A percentile compares a stretch with the other conserved stretches of the same genome.
These are phyloP conservation scores for Penicillium glabrum DNA, from an alignment of 2,329 filamentous ascomycete species.

Conservation along the genomic window DNA sequence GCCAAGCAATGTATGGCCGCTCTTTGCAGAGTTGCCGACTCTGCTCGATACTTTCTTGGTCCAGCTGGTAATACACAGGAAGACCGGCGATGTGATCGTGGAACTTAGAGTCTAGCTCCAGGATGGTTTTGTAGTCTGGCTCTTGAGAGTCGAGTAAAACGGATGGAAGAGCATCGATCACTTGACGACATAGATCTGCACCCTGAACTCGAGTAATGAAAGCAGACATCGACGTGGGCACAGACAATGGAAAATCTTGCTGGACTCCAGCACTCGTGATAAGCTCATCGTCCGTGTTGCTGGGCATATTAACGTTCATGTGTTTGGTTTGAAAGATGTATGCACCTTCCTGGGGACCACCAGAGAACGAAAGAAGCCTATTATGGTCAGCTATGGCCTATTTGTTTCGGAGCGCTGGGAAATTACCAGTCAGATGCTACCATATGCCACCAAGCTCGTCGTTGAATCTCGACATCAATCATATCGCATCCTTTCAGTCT, in stretches of 20 bases:
- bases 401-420: no score
- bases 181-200: constrained; percentile 16
- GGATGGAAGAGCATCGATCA: constrained; percentile 20
- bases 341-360: constrained; percentile 18
- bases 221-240: constrained; percentile 16
- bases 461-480: constrained; percentile 23
- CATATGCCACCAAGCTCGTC: constrained; percentile 26
- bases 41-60: constrained; percentile 17
- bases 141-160: constrained; percentile 16
- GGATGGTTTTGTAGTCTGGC: constrained; percentile 15
- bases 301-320: constrained; percentile 22
- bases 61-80: constrained; percentile 14
- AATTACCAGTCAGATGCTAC: constrained; percentile 25
- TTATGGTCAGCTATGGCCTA: neutral
- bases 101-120: constrained; percentile 15
- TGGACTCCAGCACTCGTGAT: constrained; percentile 12
- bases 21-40: constrained; percentile 18
- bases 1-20: constrained; percentile 21
- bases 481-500: constrained; percentile 15
- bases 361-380: constrained; percentile 22
- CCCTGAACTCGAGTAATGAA: constrained; percentile 12
- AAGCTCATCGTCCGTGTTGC: constrained; percentile 21
- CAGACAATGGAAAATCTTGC: constrained; percentile 8
- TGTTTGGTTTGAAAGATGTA: constrained; percentile 23
- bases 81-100: constrained; percentile 11